Base-by-base conservation (phyloP, 192 early-diverging fungal genomes). In the Coemansia sp. region DNA sequence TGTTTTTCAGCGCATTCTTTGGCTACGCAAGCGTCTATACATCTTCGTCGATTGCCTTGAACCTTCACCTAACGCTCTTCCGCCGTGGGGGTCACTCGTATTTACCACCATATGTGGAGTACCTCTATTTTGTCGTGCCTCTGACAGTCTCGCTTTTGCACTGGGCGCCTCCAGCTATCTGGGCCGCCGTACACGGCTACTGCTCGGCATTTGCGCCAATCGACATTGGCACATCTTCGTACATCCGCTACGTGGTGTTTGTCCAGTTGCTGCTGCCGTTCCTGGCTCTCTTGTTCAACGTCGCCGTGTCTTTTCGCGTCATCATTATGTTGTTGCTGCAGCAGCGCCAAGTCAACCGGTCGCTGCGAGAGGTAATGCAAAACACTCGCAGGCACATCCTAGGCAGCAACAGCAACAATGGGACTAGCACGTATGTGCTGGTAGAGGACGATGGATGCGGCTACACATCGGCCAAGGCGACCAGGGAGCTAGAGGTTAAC, bases 11-110 rank as follows among this genome's bases (percentile, higher is more conserved):
- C 6, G 60, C 72, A 6, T 65, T 65, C n/a, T 68, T 59, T 20
- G 65, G 53, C 13, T 68, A 29, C 1, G 24, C 60, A 2, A 67
- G 67, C 39, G 59, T 73, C n/a, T 78, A 78, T n/a, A 37, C 73
- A n/a, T 78, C 76, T 12, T 66, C 71, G 1, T 53, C 76, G 1
- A 73, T 78, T 41, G 76, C 76, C 4, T 73, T 73, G 35, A 78
- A 78, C 35, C 30, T 78, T 38, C 76, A 78, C 9, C 72, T 78
- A 67, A 49, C 62, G 6, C 73, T 78, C 22, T 61, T 69, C 6
- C 67, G 70, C 15, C 66, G 16, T 59, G 43, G 24, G 37, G 38
- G 12, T 62, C 53, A 11, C 37, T 12, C 24, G 20, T 52, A 52
- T 52, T 52, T 78, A 11, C 76, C 76, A 4, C 15, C 37, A 6